Evolutionary conservation across 768 basidiomycete genomes (phyloP).

Genomic region (Cantharellus anzutake): DNA sequence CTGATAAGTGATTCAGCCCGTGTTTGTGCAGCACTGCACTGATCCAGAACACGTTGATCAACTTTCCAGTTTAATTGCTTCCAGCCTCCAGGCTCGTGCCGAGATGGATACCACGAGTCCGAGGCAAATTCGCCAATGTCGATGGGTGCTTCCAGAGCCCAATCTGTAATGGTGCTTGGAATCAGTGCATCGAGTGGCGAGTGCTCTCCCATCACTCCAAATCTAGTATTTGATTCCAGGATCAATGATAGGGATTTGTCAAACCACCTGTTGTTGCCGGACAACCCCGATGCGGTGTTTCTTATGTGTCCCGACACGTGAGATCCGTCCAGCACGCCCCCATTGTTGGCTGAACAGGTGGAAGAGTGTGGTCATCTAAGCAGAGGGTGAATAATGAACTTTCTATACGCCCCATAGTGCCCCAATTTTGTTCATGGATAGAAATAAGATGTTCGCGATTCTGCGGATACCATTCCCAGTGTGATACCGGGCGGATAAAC

Average conservation of each 20-base stretch:
- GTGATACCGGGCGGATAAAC: neutral
- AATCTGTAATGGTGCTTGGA: slow-evolving; percentile 74
- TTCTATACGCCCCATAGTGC: slow-evolving; percentile 42
- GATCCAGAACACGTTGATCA: slow-evolving; percentile 36
- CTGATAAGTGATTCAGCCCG: slow-evolving; percentile 40
- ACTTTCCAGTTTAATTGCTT: slow-evolving; percentile 54
- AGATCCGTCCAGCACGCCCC: neutral
- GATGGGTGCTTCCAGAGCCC: slow-evolving; percentile 51
- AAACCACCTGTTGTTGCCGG: slow-evolving; percentile 66
- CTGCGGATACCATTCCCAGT: slow-evolving; percentile 20
- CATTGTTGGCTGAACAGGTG: slow-evolving; percentile 10
- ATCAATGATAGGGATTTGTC: slow-evolving; percentile 74
- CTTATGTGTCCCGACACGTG: slow-evolving; percentile 36
- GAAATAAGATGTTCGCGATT: slow-evolving; percentile 51
- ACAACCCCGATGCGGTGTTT: slow-evolving; percentile 39
- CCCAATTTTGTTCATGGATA: slow-evolving; percentile 43
- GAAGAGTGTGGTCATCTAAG: slow-evolving; percentile 54
- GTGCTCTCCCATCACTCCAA: slow-evolving; percentile 81
- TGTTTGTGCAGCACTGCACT: slow-evolving; percentile 37
- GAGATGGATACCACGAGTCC: slow-evolving; percentile 5
- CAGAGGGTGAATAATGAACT: slow-evolving; percentile 63
- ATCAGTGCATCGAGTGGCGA: slow-evolving; percentile 79
- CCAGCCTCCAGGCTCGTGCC: slow-evolving; percentile 23
- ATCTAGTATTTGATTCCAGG: slow-evolving; percentile 65
- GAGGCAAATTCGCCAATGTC: slow-evolving; percentile 26